These are phyloP conservation scores for Epichloe gansuensis DNA, from an alignment of 2,329 filamentous ascomycete species.

Conservation along the genomic window DNA sequence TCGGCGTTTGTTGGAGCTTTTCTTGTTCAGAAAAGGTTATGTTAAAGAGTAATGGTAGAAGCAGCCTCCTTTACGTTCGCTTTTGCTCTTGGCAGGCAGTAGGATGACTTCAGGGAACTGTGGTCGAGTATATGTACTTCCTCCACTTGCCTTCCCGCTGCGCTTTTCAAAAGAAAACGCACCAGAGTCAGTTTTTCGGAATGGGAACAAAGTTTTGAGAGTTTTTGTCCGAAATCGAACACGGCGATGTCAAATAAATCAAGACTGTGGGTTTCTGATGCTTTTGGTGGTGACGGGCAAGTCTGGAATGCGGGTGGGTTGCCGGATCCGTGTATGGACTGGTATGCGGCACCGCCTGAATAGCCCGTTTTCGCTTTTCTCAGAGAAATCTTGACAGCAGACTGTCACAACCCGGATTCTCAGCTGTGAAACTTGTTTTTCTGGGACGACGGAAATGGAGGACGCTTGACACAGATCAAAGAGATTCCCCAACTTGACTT, in stretches of 20 bases:
- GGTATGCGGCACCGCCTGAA: constrained; percentile 6
- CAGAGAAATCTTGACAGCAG: not conserved
- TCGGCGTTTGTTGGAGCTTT: not conserved
- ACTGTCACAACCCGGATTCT: not conserved
- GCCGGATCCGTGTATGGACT: constrained; percentile 5
- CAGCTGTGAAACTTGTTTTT: not conserved
- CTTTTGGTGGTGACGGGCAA: not conserved
- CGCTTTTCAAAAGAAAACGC: not conserved
- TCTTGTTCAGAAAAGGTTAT: not conserved
- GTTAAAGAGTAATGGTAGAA: not conserved
- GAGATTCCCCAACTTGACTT: not conserved
- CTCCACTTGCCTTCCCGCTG: not conserved
- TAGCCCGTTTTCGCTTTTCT: constrained; percentile 5
- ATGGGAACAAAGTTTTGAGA: not conserved
- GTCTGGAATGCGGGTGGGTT: constrained; percentile 4
- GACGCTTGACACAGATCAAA: not conserved
- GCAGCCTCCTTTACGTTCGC: not conserved
- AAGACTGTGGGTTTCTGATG: not conserved
- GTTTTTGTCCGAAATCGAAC: not conserved
- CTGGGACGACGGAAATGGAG: not conserved
- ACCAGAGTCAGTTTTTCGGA: not conserved
- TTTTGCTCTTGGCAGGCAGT: not conserved
- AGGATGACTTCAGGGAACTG: not conserved
- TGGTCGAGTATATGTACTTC: constrained; percentile 4
- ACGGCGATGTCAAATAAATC: constrained; percentile 1